Conservation (phyloP, 768 basidiomycete species). For the Russula compacta region DNA sequence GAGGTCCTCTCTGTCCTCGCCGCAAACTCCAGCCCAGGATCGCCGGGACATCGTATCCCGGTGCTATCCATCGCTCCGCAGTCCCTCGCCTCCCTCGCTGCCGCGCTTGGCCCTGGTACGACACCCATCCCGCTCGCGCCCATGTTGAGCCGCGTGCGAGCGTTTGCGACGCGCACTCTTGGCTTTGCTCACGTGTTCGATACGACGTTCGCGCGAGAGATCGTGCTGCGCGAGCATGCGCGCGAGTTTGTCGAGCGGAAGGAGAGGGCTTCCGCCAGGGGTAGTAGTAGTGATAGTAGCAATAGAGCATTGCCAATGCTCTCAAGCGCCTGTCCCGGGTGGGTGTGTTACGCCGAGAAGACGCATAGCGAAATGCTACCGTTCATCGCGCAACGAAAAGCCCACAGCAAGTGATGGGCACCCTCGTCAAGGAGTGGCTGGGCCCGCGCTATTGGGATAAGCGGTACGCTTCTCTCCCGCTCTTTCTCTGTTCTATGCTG, state of each 20-base stretch:
- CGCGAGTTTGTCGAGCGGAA: constrained; percentile 66
- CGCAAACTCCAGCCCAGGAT: constrained; percentile 37
- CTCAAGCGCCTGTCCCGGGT: constrained; percentile 94
- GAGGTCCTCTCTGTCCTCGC: constrained; percentile 80
- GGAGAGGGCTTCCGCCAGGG: constrained; percentile 22
- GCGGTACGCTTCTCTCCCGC: constrained; percentile 40
- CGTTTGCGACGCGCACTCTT: constrained; percentile 57
- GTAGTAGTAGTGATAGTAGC: constrained; percentile 17
- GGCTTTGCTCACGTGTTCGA: constrained; percentile 84
- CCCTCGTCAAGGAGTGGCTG: constrained; percentile 86
- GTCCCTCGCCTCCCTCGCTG: constrained; percentile 71
- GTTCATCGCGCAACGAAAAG: constrained; percentile 85
- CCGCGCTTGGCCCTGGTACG: constrained; percentile 41
- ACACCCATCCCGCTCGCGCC: constrained; percentile 35
- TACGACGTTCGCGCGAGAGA: constrained; percentile 87
- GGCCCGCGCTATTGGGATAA: constrained; percentile 48
- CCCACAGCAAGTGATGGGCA: constrained; percentile 91
- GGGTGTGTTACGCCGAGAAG: constrained; percentile 99
- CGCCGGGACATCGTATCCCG: constrained; percentile 42
- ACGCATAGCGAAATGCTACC: constrained; percentile 90
- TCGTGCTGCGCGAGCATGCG: constrained; percentile 74
- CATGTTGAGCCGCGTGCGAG: constrained; percentile 61
- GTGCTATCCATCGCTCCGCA: constrained; percentile 89
- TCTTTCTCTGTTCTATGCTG: neutral
- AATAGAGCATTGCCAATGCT: constrained; percentile 68